Conservation (phyloP, 202 grass and related monocot species). For the Brachypodium distachyon region DNA sequence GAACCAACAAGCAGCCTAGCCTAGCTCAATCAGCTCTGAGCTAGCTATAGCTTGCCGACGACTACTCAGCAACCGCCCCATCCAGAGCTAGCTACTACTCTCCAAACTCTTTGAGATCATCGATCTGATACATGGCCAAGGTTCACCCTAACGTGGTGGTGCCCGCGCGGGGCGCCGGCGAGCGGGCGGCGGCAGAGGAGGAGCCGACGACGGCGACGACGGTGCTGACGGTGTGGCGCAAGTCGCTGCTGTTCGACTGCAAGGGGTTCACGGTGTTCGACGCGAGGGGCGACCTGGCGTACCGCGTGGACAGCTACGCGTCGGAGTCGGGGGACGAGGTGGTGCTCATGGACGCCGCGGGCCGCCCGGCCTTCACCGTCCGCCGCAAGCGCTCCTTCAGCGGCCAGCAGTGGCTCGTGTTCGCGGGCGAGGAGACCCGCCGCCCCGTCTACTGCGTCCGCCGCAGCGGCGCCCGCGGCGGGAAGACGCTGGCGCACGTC, state of each 20-base stretch:
- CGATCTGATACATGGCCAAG: conserved; percentile 30
- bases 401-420: conserved; percentile 76
- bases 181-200: neutral
- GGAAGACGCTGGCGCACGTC: conserved; percentile 51
- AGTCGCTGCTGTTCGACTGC: conserved; percentile 87
- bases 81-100: too few relatives aligned
- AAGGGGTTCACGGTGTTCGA: conserved; percentile 91
- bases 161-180: neutral
- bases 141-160: conserved; percentile 62
- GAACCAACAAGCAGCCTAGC: conserved; percentile 5
- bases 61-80: conserved; percentile 10
- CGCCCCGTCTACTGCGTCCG: conserved; percentile 44
- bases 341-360: conserved; percentile 72
- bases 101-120: neutral
- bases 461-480: conserved; percentile 19
- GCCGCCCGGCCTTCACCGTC: conserved; percentile 55
- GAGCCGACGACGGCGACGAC: conserved; percentile 2
- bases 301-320: conserved; percentile 83
- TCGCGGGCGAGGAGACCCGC: conserved; percentile 36
- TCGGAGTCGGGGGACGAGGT: conserved; percentile 40
- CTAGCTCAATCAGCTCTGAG: neutral
- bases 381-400: conserved; percentile 57
- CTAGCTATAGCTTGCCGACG: conserved; percentile 6
- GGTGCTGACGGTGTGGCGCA: conserved; percentile 83
- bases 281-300: conserved; percentile 60